Percentiles rank a stretch among this genome's conserved stretches.
Conservation (phyloP, 1,284 basidiomycete genomes). For the Ustilago esculenta region DNA sequence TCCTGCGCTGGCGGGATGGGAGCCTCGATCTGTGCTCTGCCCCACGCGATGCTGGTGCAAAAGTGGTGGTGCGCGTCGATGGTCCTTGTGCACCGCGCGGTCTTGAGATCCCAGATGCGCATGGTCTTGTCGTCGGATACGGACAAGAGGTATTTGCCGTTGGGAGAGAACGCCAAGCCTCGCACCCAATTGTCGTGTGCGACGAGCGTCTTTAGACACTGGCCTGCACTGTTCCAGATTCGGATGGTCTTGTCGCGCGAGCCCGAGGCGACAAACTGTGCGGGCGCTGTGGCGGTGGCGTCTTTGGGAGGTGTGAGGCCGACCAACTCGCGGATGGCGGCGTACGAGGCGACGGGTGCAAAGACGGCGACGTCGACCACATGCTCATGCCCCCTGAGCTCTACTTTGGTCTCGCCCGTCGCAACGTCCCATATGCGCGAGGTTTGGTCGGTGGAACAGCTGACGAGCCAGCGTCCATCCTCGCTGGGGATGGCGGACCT, state of each 20-base stretch:
- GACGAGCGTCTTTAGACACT: conserved; percentile 74
- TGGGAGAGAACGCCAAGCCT: conserved; percentile 57
- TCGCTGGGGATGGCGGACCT: conserved; percentile 76
- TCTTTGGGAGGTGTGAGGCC: conserved; percentile 72
- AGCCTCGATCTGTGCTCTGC: conserved; percentile 53
- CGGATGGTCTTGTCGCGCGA: conserved; percentile 87
- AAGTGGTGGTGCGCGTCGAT: conserved; percentile 88
- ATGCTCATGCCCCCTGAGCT: conserved; percentile 87
- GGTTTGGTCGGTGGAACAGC: conserved; percentile 87
- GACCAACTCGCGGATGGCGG: conserved; percentile 79
- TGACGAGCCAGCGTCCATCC: conserved; percentile 79
- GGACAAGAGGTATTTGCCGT: conserved; percentile 83
- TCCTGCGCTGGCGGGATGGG: conserved; percentile 45
- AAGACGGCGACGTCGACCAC: conserved; percentile 85
- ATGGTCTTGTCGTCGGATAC: conserved; percentile 91
- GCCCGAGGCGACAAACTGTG: conserved; percentile 79
- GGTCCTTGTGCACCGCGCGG: conserved; percentile 81
- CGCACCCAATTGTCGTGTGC: conserved; percentile 65
- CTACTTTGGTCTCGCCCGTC: conserved; percentile 80
- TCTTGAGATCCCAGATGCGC: conserved; percentile 84
- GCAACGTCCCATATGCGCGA: conserved; percentile 81
- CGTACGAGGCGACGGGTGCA: conserved; percentile 78
- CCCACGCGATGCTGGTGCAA: conserved; percentile 69
- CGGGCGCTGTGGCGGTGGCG: conserved; percentile 67
- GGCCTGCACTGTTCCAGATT: conserved; percentile 85